Evolutionary conservation across 352 stramenopile species (phyloP), one percentile per base, ranked within the genome.

Genomic region (Pythium sp.): DNA sequence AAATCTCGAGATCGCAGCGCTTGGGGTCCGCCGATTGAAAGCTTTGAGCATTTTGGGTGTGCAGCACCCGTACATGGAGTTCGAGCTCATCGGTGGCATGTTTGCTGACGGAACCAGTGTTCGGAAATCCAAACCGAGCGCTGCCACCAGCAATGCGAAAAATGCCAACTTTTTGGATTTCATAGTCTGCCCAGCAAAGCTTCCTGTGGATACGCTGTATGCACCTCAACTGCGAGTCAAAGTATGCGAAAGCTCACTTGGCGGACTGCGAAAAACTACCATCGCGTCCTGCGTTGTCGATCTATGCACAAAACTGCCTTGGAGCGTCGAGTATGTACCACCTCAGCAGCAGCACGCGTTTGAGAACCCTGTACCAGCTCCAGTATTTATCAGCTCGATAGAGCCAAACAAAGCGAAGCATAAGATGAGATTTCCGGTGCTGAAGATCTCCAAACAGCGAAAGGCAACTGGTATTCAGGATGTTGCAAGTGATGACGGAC

Each of bases 161-260:
- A 90, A 94, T 24, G 84, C 78, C 3, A 94, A 92, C 26, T 82
- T 93, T n/a, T 62, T 93, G 15, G 84, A 94, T 28, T 72, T 75
- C 11, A 72, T 92, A 11, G 71, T 84, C 1, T 66, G 86, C 11
- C 65, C 71, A 4, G 80, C 80, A 0, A 85, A 82, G 61, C 57
- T 94, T 0, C 86, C 84, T 2, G 49, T 90, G 0, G 86, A 94
- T 46, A 82, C 72, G 0, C 55, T 94, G 0, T 92, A 82, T 61
- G 70, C 79, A 0, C 86, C 86, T 12, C 82, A 91, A 66, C 67
- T 94, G 1, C 73, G 74, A 14, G 82, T 94, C 63, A 82, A 78
- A 28, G 81, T 94, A 20, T 75, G 84, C 20, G 81, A 90, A 34
- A 70, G 71, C n/a, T 74, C 71, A 0, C 64, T 94, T 2, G 81